Evolutionary conservation across 192 early-diverging fungal species (phyloP).

Genomic region (Coemansia sp.): DNA sequence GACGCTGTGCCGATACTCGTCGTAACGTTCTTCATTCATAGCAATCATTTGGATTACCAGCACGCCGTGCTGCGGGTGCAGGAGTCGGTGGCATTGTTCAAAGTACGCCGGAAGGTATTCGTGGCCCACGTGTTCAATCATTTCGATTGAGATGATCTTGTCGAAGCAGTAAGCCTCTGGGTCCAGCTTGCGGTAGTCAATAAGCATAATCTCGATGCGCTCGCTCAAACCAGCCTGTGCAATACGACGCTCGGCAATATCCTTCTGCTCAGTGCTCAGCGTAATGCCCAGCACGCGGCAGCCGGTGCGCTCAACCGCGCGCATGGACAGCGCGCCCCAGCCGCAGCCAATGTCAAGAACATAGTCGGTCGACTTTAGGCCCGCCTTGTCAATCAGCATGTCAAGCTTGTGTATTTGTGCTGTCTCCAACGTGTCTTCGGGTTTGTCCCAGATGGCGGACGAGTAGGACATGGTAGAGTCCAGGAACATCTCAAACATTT

Average conservation of each 20-base stretch:
- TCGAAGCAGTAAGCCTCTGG: conserved; percentile 61
- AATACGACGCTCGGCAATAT: conserved; percentile 62
- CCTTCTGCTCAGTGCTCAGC: conserved; percentile 64
- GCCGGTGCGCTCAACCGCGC: conserved; percentile 56
- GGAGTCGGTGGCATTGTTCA: conserved; percentile 54
- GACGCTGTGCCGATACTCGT: conserved; percentile 53
- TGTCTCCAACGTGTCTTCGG: conserved; percentile 58
- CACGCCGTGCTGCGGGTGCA: conserved; percentile 57
- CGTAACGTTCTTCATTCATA: conserved; percentile 69
- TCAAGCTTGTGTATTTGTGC: conserved; percentile 67
- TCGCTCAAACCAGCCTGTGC: conserved; percentile 54
- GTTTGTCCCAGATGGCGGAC: conserved; percentile 60
- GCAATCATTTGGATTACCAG: conserved; percentile 66
- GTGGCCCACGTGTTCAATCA: conserved; percentile 73
- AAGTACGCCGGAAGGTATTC: conserved; percentile 68
- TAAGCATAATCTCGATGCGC: conserved; percentile 59
- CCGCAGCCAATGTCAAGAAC: conserved; percentile 75
- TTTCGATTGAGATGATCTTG: conserved; percentile 68
- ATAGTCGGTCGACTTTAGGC: conserved; percentile 53
- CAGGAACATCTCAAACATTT: conserved; percentile 69
- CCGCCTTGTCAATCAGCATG: conserved; percentile 58
- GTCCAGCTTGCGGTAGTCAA: conserved; percentile 66
- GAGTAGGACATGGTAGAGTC: conserved; percentile 71
- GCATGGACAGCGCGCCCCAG: conserved; percentile 70
- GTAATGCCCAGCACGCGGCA: conserved; percentile 66